Base-by-base conservation (phyloP, 129 eudicot species). In the Escallonia herrerae region DNA sequence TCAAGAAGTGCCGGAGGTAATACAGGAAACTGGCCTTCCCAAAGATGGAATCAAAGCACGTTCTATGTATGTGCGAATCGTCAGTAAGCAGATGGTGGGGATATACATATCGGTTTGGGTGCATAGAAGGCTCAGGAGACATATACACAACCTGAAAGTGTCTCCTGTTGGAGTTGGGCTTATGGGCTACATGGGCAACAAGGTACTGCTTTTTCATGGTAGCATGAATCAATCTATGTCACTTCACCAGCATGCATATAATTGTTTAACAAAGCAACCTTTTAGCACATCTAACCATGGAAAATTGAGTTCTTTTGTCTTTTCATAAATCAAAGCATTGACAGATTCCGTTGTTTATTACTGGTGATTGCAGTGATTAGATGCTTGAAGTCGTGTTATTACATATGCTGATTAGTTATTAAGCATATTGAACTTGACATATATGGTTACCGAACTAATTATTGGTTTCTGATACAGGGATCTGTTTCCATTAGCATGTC, bases 161-260 rank as follows among this genome's bases (percentile, higher is more conserved):
- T 84, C 91, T n/a, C 97, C 97, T 8, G 99, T 94, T 43, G 99
- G 99, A 40, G 87, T 89, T 49, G 99, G 99, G 55, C 93, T 94
- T 41, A 94, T 94, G 99, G 99, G 99, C 40, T 94, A 94, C 83
- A 86, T 94, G 97, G 99, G 99, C 15, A 94, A 94, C 72, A 94
- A 94, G 98, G 98, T 93, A 85, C 56, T 47, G 15, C 37, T 46
- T 46, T 5, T 45, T 22, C 33, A 51, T 46, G 6, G 2, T 51
- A 15, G 40, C 13, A 5, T 8, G 3, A 11, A 64, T 11, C 37
- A 15, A 38, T 8, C 56, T 45, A 63, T 63, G 14, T 43, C 50
- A 48, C 8, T 48, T 6, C 8, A 48, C 8, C 12, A 48, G 52
- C 8, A 13, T 48, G 13, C 3, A 48, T 48, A 13, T 13, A 48